Conservation (phyloP, 2,329 filamentous ascomycete genomes). For the Cytospora piceicola region DNA sequence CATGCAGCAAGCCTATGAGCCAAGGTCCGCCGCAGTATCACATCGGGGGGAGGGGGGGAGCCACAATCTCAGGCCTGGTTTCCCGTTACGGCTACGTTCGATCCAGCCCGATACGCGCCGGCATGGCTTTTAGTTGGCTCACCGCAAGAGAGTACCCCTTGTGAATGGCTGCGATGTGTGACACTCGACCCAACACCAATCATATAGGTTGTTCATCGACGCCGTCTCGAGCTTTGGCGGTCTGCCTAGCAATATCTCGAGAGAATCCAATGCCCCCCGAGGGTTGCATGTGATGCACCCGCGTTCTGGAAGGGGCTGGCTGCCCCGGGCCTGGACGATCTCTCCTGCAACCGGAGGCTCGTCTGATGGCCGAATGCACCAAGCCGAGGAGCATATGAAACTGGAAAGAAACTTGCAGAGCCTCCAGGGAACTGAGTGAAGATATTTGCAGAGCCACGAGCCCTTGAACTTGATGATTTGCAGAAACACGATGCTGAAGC, state of each 20-base stretch:
- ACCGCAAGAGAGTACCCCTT: constrained; percentile 12
- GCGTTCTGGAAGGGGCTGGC: constrained; percentile 5
- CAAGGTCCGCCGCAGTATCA: constrained; percentile 22
- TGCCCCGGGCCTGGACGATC: not conserved
- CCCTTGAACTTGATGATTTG: not conserved
- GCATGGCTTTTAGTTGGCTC: constrained; percentile 12
- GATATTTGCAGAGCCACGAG: not conserved
- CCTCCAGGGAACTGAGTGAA: not conserved
- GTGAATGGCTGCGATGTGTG: constrained; percentile 9
- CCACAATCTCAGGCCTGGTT: constrained; percentile 16
- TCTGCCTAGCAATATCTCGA: constrained; percentile 16
- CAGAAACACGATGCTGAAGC: not conserved
- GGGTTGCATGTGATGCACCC: constrained; percentile 12
- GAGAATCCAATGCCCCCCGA: not conserved
- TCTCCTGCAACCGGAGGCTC: not conserved
- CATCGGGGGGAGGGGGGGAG: not conserved
- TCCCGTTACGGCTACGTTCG: constrained; percentile 11
- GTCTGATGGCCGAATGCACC: too few relatives aligned
- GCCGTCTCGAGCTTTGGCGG: constrained; percentile 16
- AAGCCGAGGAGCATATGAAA: not conserved
- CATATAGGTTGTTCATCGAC: not conserved
- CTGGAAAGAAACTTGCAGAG: not conserved
- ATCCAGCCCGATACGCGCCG: constrained; percentile 15
- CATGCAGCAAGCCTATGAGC: constrained; percentile 23
- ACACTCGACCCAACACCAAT: constrained; percentile 10